Evolutionary conservation across 1,139 yeast genomes (phyloP).

Genomic region (Candida neerlandica): DNA sequence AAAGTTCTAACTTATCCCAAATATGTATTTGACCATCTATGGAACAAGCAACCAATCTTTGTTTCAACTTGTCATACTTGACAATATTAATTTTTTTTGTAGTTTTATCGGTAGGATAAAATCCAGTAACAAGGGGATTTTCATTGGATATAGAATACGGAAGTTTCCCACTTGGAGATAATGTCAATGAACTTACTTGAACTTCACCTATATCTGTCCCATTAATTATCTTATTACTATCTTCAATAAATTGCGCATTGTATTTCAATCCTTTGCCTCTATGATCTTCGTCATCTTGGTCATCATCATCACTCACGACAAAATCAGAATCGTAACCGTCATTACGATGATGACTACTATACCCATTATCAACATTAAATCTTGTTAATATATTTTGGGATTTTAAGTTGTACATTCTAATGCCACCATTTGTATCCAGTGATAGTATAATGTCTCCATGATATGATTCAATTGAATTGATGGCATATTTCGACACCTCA

Average conservation of each 20-base stretch:
- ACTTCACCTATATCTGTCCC: conserved; percentile 19
- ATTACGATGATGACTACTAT: background rate
- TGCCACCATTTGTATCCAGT: conserved; percentile 18
- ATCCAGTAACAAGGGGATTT: background rate
- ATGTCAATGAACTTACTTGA: conserved; percentile 11
- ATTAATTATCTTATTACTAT: conserved; percentile 14
- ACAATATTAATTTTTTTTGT: conserved; percentile 15
- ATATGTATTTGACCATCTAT: conserved; percentile 25
- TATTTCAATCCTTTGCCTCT: background rate
- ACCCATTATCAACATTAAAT: background rate
- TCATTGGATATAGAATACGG: background rate
- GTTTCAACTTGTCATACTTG: conserved; percentile 12
- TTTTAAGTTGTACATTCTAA: conserved; percentile 10
- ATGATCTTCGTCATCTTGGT: background rate
- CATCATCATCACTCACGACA: background rate
- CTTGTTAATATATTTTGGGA: background rate
- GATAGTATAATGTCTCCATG: conserved; percentile 12
- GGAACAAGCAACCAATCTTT: conserved; percentile 19
- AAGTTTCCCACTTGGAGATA: background rate
- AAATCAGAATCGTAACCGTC: background rate
- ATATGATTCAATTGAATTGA: background rate
- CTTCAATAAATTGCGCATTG: background rate
- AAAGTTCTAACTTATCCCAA: conserved; percentile 22
- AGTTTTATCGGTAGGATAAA: background rate
- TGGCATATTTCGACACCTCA: conserved; percentile 9